Evolutionary conservation across 2,329 filamentous ascomycete species (phyloP).

Genomic region (Aspergillus sojae): DNA sequence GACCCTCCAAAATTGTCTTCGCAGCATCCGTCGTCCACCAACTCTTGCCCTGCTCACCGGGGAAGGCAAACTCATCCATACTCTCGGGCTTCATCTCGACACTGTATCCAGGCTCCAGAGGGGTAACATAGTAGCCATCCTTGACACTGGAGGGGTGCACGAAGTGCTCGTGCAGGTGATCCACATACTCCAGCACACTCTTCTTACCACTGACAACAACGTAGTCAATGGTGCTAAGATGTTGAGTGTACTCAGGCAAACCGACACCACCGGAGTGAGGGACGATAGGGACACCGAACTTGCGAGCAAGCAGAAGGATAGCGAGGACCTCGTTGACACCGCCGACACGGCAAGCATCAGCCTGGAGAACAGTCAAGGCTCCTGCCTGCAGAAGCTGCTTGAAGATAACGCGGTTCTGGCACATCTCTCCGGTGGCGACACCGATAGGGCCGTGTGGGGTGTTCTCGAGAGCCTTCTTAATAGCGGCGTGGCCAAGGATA

Average conservation of each 20-base stretch:
- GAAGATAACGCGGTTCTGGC: constrained; percentile 91
- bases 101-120: constrained; percentile 79
- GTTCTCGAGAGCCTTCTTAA: constrained; percentile 73
- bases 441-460: constrained; percentile 65
- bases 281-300: constrained; percentile 75
- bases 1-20: constrained; percentile 68
- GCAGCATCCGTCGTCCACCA: constrained; percentile 87
- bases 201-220: constrained; percentile 81
- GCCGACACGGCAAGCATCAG: constrained; percentile 86
- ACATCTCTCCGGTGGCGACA: constrained; percentile 92
- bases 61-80: constrained; percentile 78
- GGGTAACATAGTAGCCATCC: constrained; percentile 86
- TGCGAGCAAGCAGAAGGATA: constrained; percentile 76
- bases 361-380: constrained; percentile 85
- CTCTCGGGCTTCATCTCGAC: constrained; percentile 91
- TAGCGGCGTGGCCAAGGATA: constrained; percentile 82
- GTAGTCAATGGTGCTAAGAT: constrained; percentile 90
- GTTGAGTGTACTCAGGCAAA: constrained; percentile 90
- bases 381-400: constrained; percentile 82
- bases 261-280: constrained; percentile 89
- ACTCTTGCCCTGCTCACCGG: constrained; percentile 74
- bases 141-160: constrained; percentile 77
- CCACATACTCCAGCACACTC: constrained; percentile 85
- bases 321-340: constrained; percentile 91
- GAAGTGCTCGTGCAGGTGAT: constrained; percentile 93